Base-by-base conservation (phyloP, 768 basidiomycete species). In the Royoungia palumana region DNA sequence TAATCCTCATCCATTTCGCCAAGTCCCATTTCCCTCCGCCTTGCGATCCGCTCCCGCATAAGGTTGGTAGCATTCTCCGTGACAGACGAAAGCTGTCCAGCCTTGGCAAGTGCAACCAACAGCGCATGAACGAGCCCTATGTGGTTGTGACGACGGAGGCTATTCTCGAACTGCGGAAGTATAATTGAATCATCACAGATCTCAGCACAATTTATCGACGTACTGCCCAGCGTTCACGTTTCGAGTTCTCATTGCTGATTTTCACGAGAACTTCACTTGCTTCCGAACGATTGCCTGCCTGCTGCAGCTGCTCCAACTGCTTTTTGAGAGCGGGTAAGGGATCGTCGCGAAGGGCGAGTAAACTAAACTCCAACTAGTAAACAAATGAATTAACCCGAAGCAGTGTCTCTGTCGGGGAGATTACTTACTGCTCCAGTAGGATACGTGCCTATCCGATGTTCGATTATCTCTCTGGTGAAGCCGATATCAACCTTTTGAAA, bases 381-480 rank as follows among this genome's bases (percentile, higher is more conserved):
- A 45, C 50, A 19, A 41, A 41, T 27, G 49, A 44, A 53, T 57
- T 30, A 35, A 48, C 46, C 35, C 35, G 39, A 41, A 54, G 27
- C 28, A 25, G 46, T 14, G 35, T 24, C 17, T 41, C 27, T 27
- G 43, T 37, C 10, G 24, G 37, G 30, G 10, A 57, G 27, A 75
- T 41, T 20, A 38, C 87, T 60, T 71, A 96, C 92, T 52, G 94
- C 84, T 55, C 89, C 93, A 17, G 80, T 68, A 10, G 93, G 93
- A 68, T 99, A 95, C 11, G 90, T 94, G 19, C 78, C 81, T 71
- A 99, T 99, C 53, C 95, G 81, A 22, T 75, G 74, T 67, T 95
- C 87, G 44, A 98, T 90, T 21, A 87, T 87, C 56, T 86, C 85
- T 60, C 89, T 91, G 56, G 35, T 51, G 30, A 46, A 34, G 54